Percentiles rank a stretch among this genome's conserved stretches.
Evolutionary conservation across 768 basidiomycete genomes (phyloP).

Genomic region (Gautieria morchelliformis): DNA sequence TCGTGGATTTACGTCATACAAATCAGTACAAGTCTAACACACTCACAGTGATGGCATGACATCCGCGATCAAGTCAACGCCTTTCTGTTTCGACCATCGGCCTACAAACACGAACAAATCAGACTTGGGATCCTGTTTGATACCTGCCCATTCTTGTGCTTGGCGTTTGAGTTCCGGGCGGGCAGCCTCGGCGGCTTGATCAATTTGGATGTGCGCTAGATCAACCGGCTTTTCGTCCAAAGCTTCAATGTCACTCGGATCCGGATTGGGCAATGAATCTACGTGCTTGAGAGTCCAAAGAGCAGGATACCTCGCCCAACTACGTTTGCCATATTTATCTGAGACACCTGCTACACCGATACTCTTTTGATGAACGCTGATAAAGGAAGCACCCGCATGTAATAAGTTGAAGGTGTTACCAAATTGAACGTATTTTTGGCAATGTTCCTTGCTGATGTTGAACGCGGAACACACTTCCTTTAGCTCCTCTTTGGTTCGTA

Average conservation of each 20-base stretch:
- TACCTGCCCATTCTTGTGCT: constrained; percentile 91
- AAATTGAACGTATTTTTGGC: constrained; percentile 95
- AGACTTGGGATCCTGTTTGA: constrained; percentile 82
- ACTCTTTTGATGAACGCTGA: constrained; percentile 87
- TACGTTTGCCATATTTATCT: constrained; percentile 95
- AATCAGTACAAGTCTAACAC: constrained; percentile 1
- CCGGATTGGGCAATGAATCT: constrained; percentile 90
- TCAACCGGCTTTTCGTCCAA: constrained; percentile 70
- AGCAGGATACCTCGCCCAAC: constrained; percentile 94
- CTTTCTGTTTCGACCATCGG: constrained; percentile 97
- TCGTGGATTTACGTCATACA: constrained; percentile 3
- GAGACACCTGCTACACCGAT: constrained; percentile 94
- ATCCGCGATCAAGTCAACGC: constrained; percentile 94
- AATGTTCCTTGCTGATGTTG: constrained; percentile 93
- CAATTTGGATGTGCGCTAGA: constrained; percentile 66
- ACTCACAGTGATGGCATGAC: constrained; percentile 83
- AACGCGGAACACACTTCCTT: constrained; percentile 97
- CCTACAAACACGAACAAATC: constrained; percentile 95
- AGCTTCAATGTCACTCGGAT: constrained; percentile 90
- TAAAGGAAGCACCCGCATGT: constrained; percentile 87
- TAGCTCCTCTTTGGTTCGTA: constrained; percentile 96
- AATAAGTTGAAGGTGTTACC: constrained; percentile 96
- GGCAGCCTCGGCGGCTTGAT: constrained; percentile 75
- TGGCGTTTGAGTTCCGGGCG: constrained; percentile 87
- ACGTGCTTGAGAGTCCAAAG: constrained; percentile 94